phyloP scores from a whole-genome alignment of 169 alveolate species.

The Plasmodium reichenowi region DNA sequence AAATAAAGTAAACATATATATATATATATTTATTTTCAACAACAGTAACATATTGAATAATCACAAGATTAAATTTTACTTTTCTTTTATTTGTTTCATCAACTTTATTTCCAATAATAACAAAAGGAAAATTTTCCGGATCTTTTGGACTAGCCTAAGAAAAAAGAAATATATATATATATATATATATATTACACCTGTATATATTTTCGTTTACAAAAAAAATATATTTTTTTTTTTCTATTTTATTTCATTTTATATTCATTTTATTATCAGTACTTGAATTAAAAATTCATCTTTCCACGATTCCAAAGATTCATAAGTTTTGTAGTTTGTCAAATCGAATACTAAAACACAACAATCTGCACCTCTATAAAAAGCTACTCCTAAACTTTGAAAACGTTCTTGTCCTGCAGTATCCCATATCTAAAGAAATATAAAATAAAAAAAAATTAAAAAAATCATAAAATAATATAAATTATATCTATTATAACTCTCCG shows the following conservation, averaged over 20 bases:
- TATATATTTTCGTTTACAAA: background rate
- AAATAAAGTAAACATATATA: slow-evolving; percentile 3
- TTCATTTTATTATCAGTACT: slow-evolving; percentile 70
- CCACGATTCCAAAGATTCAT: slow-evolving; percentile 97
- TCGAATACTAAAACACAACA: slow-evolving; percentile 99
- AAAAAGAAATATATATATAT: background rate
- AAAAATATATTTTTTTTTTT: background rate
- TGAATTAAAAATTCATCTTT: slow-evolving; percentile 96
- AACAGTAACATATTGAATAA: background rate
- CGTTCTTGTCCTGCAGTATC: slow-evolving; percentile 99
- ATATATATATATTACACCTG: background rate
- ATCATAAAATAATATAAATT: no score
- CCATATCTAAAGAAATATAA: slow-evolving; percentile 87
- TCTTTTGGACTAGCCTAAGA: slow-evolving; percentile 93
- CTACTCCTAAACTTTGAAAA: slow-evolving; percentile 97
- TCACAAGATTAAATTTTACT: slow-evolving; percentile 71
- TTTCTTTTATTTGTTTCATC: slow-evolving; percentile 95
- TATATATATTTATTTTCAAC: background rate
- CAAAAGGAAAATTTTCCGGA: slow-evolving; percentile 96
- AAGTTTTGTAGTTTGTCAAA: slow-evolving; percentile 91
- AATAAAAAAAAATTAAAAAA: slow-evolving; percentile 7
- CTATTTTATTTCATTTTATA: background rate
- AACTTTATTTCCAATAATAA: slow-evolving; percentile 96
- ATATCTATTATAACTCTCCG: no score
- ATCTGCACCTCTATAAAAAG: slow-evolving; percentile 99